Conservation (phyloP, 1,139 yeast species). For the Protomyces macrosporus region DNA sequence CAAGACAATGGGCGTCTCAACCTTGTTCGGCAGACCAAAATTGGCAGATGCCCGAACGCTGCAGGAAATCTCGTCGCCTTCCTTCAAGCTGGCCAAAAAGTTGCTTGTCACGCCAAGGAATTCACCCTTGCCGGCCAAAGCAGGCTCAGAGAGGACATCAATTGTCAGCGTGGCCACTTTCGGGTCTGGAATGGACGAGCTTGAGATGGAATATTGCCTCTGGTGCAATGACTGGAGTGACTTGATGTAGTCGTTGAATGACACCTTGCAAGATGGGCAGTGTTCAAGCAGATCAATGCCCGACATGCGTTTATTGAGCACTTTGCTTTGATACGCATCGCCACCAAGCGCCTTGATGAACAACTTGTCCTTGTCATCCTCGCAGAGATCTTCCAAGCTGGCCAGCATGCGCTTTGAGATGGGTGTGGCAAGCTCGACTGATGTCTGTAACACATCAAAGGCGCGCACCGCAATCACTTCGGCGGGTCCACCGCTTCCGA, state of each 20-base stretch:
- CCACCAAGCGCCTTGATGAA: slow-evolving; percentile 21
- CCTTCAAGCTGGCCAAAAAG: slow-evolving; percentile 12
- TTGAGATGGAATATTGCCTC: slow-evolving; percentile 24
- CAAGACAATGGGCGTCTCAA: slow-evolving; percentile 20
- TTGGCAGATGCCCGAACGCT: slow-evolving; percentile 19
- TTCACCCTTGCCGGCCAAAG: slow-evolving; percentile 8
- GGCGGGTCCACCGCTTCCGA: slow-evolving; percentile 4
- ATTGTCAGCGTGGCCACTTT: slow-evolving; percentile 13
- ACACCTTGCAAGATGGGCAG: slow-evolving; percentile 7
- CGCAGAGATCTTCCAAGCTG: slow-evolving; percentile 1
- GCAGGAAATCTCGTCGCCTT: slow-evolving; percentile 20
- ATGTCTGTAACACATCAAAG: slow-evolving; percentile 8
- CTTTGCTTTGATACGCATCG: slow-evolving; percentile 11
- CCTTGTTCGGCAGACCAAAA: slow-evolving; percentile 15
- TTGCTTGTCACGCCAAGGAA: slow-evolving; percentile 22
- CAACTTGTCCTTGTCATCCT: slow-evolving; percentile 3
- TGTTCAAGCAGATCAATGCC: slow-evolving; percentile 21
- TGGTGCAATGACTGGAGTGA: slow-evolving; percentile 15
- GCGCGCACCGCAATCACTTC: slow-evolving; percentile 10
- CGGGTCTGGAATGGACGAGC: slow-evolving; percentile 22
- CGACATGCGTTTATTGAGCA: slow-evolving; percentile 14
- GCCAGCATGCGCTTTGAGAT: slow-evolving; percentile 9
- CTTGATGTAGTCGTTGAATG: slow-evolving; percentile 18
- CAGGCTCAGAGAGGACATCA: slow-evolving; percentile 12
- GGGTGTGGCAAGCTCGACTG: slow-evolving; percentile 21